Evolutionary conservation across 192 early-diverging fungal species (phyloP), one percentile per base, ranked within the genome.

Genomic region (Linnemannia exigua): DNA sequence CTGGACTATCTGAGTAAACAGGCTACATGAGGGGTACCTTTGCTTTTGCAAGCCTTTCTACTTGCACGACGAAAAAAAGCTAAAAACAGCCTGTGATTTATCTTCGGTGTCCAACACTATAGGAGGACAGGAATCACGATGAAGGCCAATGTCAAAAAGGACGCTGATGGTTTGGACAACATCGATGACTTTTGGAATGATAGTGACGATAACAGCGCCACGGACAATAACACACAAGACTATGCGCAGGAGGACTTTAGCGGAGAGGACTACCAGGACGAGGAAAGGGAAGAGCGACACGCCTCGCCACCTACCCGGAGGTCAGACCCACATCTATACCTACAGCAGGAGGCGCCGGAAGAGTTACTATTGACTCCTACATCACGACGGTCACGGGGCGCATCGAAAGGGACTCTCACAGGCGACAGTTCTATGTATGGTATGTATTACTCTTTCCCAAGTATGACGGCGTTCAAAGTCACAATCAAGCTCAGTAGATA

Each of bases 121-220:
- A 87, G 87, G 54, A 76, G 79, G 35, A 88, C 87, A 28, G 87
- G 87, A 17, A 72, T 82, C 36, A 82, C 67, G n/a, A 79, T 88
- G 47, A 81, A 81, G 51, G 35, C 47, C 14, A 79, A 79, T 44
- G 69, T 88, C 35, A 88, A 82, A 25, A 88, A 88, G 72, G 87
- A 88, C 38, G 77, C 72, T 3, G 87, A 88, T 46, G 87, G 87
- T 1, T 35, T 88, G 37, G 87, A 88, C 58, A 82, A 88, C 47
- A 79, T 88, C 25, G 87, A 88, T 35, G 87, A 88, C 48, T 88
- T 88, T 73, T 88, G 80, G 80, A 51, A 73, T 3, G 80, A 84
- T 36, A 66, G 25, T 8, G 12, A 69, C 61, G 22, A 69, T 4
- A 4, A 22, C 38, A 17, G 31, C 31, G 28, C 15, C 48, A 36